These are phyloP conservation scores for Fusarium scirpi DNA, from an alignment of 2,329 filamentous ascomycete species.

Conservation along the genomic window DNA sequence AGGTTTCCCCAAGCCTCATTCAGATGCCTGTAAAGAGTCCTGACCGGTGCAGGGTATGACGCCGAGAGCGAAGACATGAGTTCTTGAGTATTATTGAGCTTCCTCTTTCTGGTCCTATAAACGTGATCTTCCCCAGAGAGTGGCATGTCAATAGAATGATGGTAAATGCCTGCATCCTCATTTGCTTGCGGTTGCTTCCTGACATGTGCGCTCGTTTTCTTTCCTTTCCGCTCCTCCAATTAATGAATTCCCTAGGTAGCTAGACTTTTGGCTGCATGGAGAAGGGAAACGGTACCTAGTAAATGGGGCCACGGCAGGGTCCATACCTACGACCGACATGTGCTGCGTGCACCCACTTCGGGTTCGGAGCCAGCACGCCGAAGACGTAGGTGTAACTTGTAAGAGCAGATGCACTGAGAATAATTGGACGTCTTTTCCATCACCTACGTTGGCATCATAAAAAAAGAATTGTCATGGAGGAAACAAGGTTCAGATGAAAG, in stretches of 20 bases:
- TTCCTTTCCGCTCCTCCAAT: not conserved
- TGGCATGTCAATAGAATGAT: slow-evolving; percentile 46
- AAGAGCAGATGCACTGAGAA: not conserved
- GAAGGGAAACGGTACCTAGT: slow-evolving; percentile 25
- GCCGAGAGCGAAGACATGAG: slow-evolving; percentile 26
- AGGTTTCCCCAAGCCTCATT: slow-evolving; percentile 4
- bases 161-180: slow-evolving; percentile 42
- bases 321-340: slow-evolving; percentile 29
- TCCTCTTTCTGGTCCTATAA: slow-evolving; percentile 18
- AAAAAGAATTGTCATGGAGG: not conserved
- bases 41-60: slow-evolving; percentile 19
- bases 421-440: not conserved
- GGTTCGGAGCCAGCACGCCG: slow-evolving; percentile 37
- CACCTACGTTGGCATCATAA: not conserved
- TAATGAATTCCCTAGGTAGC: not conserved
- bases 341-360: slow-evolving; percentile 33
- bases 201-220: slow-evolving; percentile 43
- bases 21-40: not conserved
- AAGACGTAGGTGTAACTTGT: slow-evolving; percentile 31
- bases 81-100: slow-evolving; percentile 11
- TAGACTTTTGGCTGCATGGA: not conserved
- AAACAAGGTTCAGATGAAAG: not conserved
- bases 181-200: slow-evolving; percentile 45
- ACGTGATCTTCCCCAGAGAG: slow-evolving; percentile 22
- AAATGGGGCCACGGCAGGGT: slow-evolving; percentile 45